Conservation (phyloP, 2,329 filamentous ascomycete species). For the Pseudocercospora fijiensis region DNA sequence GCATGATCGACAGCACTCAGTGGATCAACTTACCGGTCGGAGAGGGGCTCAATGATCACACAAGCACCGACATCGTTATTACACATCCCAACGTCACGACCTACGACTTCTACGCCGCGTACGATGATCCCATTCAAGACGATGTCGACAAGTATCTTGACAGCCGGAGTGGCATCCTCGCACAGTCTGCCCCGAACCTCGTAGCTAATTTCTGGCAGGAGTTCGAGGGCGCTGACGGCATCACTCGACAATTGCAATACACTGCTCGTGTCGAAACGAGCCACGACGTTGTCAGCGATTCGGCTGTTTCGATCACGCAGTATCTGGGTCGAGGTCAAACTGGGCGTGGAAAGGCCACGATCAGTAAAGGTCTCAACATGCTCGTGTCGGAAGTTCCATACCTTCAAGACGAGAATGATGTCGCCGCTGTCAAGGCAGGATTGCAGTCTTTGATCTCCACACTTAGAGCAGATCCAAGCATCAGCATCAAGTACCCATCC, state of each 20-base stretch:
- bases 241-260: slow-evolving; percentile 64
- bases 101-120: slow-evolving; percentile 67
- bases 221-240: slow-evolving; percentile 57
- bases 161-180: slow-evolving; percentile 58
- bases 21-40: slow-evolving; percentile 57
- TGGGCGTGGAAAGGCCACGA: slow-evolving; percentile 62
- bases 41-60: slow-evolving; percentile 53
- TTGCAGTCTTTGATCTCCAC: slow-evolving; percentile 61
- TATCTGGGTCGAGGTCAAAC: slow-evolving; percentile 65
- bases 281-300: slow-evolving; percentile 44
- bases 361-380: slow-evolving; percentile 58
- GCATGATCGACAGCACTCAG: slow-evolving; percentile 45
- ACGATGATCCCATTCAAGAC: slow-evolving; percentile 43
- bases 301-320: slow-evolving; percentile 46
- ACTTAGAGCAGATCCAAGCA: slow-evolving; percentile 53
- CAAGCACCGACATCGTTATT: slow-evolving; percentile 58
- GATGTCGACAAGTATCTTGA: slow-evolving; percentile 47
- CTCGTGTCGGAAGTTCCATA: slow-evolving; percentile 61
- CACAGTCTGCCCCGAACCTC: slow-evolving; percentile 66
- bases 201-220: slow-evolving; percentile 63
- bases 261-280: slow-evolving; percentile 63
- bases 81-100: slow-evolving; percentile 54
- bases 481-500: slow-evolving; percentile 59
- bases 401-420: slow-evolving; percentile 57
- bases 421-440: slow-evolving; percentile 62